Evolutionary conservation across 306 rosid species (phyloP), one percentile per base, ranked within the genome.

Genomic region (Arachis hypogaea): DNA sequence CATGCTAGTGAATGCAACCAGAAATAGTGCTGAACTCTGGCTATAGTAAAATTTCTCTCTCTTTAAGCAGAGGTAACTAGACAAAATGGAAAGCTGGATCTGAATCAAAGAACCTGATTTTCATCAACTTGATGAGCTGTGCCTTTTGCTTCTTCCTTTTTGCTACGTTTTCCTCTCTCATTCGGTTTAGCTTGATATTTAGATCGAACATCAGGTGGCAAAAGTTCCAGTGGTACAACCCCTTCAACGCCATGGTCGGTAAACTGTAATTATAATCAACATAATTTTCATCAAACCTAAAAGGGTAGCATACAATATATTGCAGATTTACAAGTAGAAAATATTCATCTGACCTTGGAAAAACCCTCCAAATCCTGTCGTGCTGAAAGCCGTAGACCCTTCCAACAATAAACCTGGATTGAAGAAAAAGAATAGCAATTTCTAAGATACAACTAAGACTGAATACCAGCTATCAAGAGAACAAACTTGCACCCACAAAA

Each of bases 331-430:
- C 30, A 4, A 11, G 12, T 7, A 40, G 6, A 14, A 66, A 68
- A 67, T 51, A 60, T 29, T 30, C 74, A 70, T 33, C 82, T 58
- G 83, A 91, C 98, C 83, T 86, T 84, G 14, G 98, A 94, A 83
- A 94, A 94, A 59, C 98, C 98, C 49, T 94, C 98, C 80, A 94
- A 89, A 84, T 94, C 98, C 68, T 94, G 98, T 59, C 98, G 87
- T 70, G 98, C 98, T 11, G 98, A 85, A 78, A 94, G 86, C 59
- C 97, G 88, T 60, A 94, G 91, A 65, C 98, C 93, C 84, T 94
- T 94, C 98, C 98, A 94, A 89, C 97, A 94, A 67, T 88, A 94
- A 76, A 94, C 98, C 98, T 93, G 90, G 78, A 83, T 66, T 66
- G 72, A 63, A 81, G 63, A 36, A 36, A 36, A 68, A 73, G 28